Base-by-base conservation (phyloP, 495 filamentous ascomycete genomes). In the Penicillium subrubescens region DNA sequence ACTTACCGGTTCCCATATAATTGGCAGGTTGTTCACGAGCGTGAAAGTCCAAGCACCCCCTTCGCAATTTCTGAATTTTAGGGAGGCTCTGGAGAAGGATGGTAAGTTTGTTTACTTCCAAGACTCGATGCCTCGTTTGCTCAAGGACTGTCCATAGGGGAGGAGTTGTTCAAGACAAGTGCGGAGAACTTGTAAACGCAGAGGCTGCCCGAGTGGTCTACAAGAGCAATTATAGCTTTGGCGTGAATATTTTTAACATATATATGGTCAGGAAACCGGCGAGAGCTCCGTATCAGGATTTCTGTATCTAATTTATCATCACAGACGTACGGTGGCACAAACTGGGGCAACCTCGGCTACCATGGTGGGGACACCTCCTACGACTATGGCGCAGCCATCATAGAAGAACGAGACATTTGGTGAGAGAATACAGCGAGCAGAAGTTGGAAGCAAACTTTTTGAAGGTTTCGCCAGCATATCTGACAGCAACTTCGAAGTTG, bases 281-380 rank as follows among this genome's bases (percentile, higher is more conserved):
- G 8, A 56, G 12, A 6, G 29, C 14, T 27, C 5, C 14, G 14
- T 31, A 17, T 17, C 8, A 5, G 8, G 3, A 29, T 6, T 51
- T 7, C 5, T 15, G 27, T 4, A 17, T n/a, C 48, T 52, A 52
- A 52, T 29, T 17, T 66, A 37, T 60, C n/a, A 41, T 39, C 55
- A 59, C 61, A 86, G 84, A 83, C 76, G 0, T 87, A 74, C 52
- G 89, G 89, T 19, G 89, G 88, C 5, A 90, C 89, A 7, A 92
- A 92, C 67, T 92, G 90, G 90, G 90, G 90, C n/a, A 92, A 92
- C 66, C 73, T 92, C 17, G 89, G 89, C 0, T 81, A 88, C 65
- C 81, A 86, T 15, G 84, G 82, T 7, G 87, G 87, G 12, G 90
- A 90, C 66, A 90, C 89, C 5, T 87, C 82, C 2, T 90, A 91